Base-by-base conservation (phyloP, 2,329 filamentous ascomycete genomes). In the Graphium sp. region DNA sequence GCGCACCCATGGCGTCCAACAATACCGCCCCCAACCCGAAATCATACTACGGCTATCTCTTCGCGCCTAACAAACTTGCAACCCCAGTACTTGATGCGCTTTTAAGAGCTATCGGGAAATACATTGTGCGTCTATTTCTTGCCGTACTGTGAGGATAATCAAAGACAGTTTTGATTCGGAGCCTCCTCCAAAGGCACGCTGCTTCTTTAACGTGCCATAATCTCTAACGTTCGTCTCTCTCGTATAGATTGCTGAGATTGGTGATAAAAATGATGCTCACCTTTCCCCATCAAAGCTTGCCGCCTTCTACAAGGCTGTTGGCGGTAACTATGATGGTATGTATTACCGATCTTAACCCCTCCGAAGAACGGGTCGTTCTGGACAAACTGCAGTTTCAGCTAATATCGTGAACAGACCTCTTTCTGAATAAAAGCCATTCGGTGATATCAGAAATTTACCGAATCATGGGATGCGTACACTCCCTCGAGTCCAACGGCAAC, bases 361-460 rank as follows among this genome's bases (percentile, higher is more conserved):
- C n/a, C n/a, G n/a, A n/a, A n/a, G n/a, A n/a, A n/a, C n/a, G n/a
- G n/a, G n/a, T n/a, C n/a, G n/a, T n/a, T n/a, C n/a, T n/a, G n/a
- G n/a, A n/a, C n/a, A n/a, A n/a, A n/a, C n/a, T n/a, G n/a, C n/a
- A n/a, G n/a, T n/a, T n/a, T n/a, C n/a, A n/a, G n/a, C n/a, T n/a
- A n/a, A n/a, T n/a, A n/a, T n/a, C n/a, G n/a, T n/a, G n/a, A 28
- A 34, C 39, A 71, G 67, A 64, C 15, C 67, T 95, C 30, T 95
- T 95, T 48, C 59, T 87, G 23, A 64, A 75, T 4, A 81, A 78
- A 19, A 74, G 78, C 13, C 56, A 74, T 34, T 58, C 71, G 21
- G 75, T 77, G 24, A 74, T 98, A 36, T 89, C 85, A 17, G 91
- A 83, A 54, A 89, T 94, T 38, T 95, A 91, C 62, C 79, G 83